A percentile compares a stretch with the other conserved stretches of the same genome.
Evolutionary conservation across 768 basidiomycete genomes (phyloP).

Genomic region (Leccinum sublutescens): DNA sequence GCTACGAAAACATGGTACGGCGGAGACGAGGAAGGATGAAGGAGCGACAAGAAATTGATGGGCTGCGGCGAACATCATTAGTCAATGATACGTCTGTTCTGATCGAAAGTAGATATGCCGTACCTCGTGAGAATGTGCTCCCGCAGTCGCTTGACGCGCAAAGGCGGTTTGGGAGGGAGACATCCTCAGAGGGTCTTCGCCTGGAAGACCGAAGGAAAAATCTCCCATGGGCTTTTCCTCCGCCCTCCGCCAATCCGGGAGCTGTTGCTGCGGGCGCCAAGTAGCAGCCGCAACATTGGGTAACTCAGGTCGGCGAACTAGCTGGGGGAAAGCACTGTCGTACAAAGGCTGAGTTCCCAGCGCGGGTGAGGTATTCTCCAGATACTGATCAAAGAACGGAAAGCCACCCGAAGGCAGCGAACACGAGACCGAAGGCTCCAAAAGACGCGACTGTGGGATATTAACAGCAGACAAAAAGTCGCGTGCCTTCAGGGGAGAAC

Average conservation of each 20-base stretch:
- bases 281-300: slow-evolving; percentile 11
- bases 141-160: slow-evolving; percentile 27
- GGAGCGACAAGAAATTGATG: slow-evolving; percentile 83
- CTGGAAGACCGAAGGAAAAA: slow-evolving; percentile 22
- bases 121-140: slow-evolving; percentile 51
- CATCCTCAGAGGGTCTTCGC: slow-evolving; percentile 30
- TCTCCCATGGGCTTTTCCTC: slow-evolving; percentile 30
- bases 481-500: slow-evolving; percentile 36
- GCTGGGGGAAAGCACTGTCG: slow-evolving; percentile 31
- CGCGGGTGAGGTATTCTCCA: slow-evolving; percentile 41
- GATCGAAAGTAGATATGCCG: slow-evolving; percentile 15
- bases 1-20: slow-evolving; percentile 80
- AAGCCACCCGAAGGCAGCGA: slow-evolving; percentile 29
- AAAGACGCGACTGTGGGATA: slow-evolving; percentile 26
- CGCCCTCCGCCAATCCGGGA: slow-evolving; percentile 44
- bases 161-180: slow-evolving; percentile 29
- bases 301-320: slow-evolving; percentile 20
- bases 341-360: slow-evolving; percentile 37
- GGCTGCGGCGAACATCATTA: slow-evolving; percentile 47
- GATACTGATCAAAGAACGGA: slow-evolving; percentile 54
- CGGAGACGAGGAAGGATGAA: slow-evolving; percentile 83
- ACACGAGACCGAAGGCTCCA: slow-evolving; percentile 17
- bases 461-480: slow-evolving; percentile 27
- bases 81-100: slow-evolving; percentile 5
- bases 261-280: slow-evolving; percentile 31